phyloP scores from a whole-genome alignment of 169 alveolate genomes.

The Eimeria mitis region DNA sequence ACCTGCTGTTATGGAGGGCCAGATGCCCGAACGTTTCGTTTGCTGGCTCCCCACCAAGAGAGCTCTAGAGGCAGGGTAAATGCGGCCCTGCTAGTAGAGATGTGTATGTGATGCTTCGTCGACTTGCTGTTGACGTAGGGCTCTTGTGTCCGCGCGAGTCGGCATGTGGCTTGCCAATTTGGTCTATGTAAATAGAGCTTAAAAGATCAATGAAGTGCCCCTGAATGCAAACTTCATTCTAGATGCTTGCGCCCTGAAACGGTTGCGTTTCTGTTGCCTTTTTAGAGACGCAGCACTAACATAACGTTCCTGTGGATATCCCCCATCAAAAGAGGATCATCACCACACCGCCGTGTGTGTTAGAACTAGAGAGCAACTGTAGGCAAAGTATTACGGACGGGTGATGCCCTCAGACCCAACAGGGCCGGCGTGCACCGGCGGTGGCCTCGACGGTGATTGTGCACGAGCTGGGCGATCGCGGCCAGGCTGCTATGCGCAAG shows the following conservation, averaged over 20 bases:
- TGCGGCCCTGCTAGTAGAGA: neutral
- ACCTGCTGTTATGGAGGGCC: neutral
- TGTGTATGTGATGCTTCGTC: neutral
- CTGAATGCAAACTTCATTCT: neutral
- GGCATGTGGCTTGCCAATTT: neutral
- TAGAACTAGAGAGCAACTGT: neutral
- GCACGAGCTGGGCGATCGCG: neutral
- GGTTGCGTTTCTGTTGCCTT: neutral
- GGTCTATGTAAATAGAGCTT: neutral
- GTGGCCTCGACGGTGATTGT: neutral
- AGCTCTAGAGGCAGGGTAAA: neutral
- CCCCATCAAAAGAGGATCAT: neutral
- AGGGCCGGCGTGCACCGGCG: neutral
- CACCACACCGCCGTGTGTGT: neutral
- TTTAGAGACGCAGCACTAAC: neutral
- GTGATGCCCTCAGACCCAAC: neutral
- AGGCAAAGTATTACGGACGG: neutral
- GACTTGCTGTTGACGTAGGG: neutral
- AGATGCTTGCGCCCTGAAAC: neutral
- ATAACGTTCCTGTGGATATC: neutral
- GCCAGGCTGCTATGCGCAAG: neutral
- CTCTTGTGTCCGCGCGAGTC: neutral
- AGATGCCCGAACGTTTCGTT: neutral
- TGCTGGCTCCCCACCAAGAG: neutral
- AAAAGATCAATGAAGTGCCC: neutral